phyloP scores from a whole-genome alignment of 352 stramenopile genomes.

The Pythium periplocum region DNA sequence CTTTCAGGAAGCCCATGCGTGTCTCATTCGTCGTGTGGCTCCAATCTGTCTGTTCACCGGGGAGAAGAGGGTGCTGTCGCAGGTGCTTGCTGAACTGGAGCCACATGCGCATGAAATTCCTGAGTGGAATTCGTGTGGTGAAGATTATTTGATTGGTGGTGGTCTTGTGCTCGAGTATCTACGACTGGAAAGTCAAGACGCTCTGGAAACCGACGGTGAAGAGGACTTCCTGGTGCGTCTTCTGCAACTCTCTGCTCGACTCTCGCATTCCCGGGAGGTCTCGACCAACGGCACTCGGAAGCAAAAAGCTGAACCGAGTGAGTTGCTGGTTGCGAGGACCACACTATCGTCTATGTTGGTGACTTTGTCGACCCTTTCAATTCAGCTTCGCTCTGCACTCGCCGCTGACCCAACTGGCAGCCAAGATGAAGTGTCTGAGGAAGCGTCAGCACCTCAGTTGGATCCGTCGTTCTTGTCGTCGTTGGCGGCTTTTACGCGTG shows the following conservation, averaged over 20 bases:
- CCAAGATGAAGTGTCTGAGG: constrained; percentile 8
- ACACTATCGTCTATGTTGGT: constrained; percentile 22
- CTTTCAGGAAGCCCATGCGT: constrained; percentile 60
- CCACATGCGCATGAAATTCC: constrained; percentile 43
- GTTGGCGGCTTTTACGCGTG: constrained; percentile 11
- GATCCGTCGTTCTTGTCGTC: constrained; percentile 15
- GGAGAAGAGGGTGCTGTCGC: constrained; percentile 47
- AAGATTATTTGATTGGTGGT: constrained; percentile 42
- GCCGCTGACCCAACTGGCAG: constrained; percentile 3
- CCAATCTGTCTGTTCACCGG: constrained; percentile 55
- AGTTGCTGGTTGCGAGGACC: constrained; percentile 16
- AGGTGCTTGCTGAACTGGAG: constrained; percentile 57
- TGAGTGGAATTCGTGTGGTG: constrained; percentile 54
- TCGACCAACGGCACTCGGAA: constrained; percentile 4
- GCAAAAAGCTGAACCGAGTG: constrained; percentile 7
- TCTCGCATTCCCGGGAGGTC: constrained; percentile 18
- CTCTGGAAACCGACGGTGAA: constrained; percentile 45
- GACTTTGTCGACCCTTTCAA: constrained; percentile 12
- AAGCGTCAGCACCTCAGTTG: constrained; percentile 5
- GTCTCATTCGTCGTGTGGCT: constrained; percentile 52
- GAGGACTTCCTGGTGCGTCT: constrained; percentile 57
- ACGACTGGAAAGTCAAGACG: constrained; percentile 55
- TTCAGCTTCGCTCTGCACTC: constrained; percentile 15
- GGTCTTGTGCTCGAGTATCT: constrained; percentile 69
- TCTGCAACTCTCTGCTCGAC: constrained; percentile 44